Evolutionary conservation across 164 flowering plant genomes (phyloP).

Genomic region (Chloranthus sessilifolius): DNA sequence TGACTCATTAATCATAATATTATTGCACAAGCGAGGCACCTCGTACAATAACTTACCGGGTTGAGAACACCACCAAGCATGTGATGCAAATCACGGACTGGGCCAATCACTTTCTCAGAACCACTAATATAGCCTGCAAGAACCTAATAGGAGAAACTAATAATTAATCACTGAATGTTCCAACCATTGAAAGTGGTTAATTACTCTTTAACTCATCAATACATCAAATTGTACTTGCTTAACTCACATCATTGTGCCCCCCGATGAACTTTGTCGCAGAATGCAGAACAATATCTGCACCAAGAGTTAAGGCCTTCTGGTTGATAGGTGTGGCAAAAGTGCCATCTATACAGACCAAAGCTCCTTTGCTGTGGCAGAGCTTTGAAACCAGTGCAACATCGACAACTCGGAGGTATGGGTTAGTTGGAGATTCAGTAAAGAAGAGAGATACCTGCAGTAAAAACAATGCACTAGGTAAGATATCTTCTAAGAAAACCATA

Average conservation of each 20-base stretch:
- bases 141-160: slow-evolving; percentile 42
- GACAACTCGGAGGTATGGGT: slow-evolving; percentile 91
- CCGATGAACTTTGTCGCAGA: slow-evolving; percentile 88
- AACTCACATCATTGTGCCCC: slow-evolving; percentile 88
- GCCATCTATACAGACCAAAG: slow-evolving; percentile 85
- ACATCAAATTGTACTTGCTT: background rate
- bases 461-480: background rate
- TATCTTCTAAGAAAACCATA: background rate
- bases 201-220: too few species aligned
- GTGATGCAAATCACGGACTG: slow-evolving; percentile 78
- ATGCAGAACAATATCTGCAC: slow-evolving; percentile 91
- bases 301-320: slow-evolving; percentile 92
- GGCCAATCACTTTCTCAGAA: slow-evolving; percentile 46
- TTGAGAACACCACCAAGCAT: slow-evolving; percentile 84
- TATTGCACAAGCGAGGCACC: too few species aligned
- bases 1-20: too few species aligned
- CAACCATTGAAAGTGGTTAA: too few species aligned
- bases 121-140: slow-evolving; percentile 95
- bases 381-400: slow-evolving; percentile 86
- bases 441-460: slow-evolving; percentile 75
- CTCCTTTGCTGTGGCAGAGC: slow-evolving; percentile 82
- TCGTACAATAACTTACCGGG: slow-evolving; percentile 62
- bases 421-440: slow-evolving; percentile 98
- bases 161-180: too few species aligned
- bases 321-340: slow-evolving; percentile 96